Conservation (phyloP, 306 rosid genomes). For the Senna siamea region DNA sequence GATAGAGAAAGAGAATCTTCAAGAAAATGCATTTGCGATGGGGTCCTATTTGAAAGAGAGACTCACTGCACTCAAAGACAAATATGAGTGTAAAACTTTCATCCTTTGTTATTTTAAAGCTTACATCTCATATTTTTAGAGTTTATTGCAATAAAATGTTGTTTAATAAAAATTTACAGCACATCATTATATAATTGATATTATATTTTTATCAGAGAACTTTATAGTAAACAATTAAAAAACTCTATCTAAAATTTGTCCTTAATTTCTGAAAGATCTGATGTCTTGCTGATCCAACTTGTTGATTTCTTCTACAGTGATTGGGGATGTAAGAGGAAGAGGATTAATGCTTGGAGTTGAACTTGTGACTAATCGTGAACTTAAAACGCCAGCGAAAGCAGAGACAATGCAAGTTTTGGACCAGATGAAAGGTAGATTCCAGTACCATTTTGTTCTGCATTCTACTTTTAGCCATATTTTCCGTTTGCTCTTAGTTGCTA, state of each 20-base stretch:
- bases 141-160: too few relatives aligned
- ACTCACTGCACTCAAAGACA: slow-evolving; percentile 63
- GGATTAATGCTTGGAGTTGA: slow-evolving; percentile 94
- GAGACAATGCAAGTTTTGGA: slow-evolving; percentile 77
- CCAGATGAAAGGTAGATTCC: slow-evolving; percentile 73
- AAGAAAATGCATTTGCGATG: slow-evolving; percentile 75
- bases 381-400: slow-evolving; percentile 84
- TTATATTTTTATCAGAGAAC: too few relatives aligned
- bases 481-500: too few relatives aligned
- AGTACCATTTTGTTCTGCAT: not conserved
- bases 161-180: too few relatives aligned
- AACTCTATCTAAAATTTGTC: too few relatives aligned
- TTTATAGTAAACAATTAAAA: too few relatives aligned
- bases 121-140: too few relatives aligned
- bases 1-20: slow-evolving; percentile 88
- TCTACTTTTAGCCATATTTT: not conserved
- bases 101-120: too few relatives aligned
- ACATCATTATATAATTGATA: too few relatives aligned
- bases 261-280: too few relatives aligned
- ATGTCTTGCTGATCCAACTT: too few relatives aligned
- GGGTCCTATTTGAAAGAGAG: slow-evolving; percentile 78
- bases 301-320: slow-evolving; percentile 49
- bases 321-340: slow-evolving; percentile 91
- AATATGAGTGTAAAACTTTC: slow-evolving; percentile 86
- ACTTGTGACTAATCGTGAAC: slow-evolving; percentile 74